Evolutionary conservation across 2,329 filamentous ascomycete species (phyloP).

Genomic region (Akanthomyces muscarius): DNA sequence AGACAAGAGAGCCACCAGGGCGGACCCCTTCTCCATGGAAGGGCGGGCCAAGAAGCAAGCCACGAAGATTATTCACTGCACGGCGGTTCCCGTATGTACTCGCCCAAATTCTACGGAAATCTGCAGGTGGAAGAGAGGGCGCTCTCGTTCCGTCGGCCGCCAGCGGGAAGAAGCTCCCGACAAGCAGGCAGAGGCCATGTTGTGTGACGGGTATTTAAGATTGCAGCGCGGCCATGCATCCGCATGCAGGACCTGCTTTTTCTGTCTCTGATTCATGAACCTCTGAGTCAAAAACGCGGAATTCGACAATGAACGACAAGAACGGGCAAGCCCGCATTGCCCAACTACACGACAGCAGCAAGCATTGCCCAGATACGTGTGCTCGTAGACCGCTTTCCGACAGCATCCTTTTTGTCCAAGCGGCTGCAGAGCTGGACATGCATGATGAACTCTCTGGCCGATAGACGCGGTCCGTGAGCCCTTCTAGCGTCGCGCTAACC

Average conservation of each 20-base stretch:
- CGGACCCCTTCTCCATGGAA: neutral
- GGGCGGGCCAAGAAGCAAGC: neutral
- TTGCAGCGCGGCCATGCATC: neutral
- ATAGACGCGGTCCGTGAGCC: slow-evolving; percentile 11
- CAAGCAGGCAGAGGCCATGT: neutral
- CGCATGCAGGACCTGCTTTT: neutral
- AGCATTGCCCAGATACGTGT: too few species aligned
- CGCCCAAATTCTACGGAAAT: neutral
- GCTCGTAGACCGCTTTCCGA: too few species aligned
- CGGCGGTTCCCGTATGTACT: neutral
- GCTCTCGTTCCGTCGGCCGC: neutral
- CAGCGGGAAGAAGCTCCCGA: neutral
- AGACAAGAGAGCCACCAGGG: neutral
- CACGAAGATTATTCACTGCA: neutral
- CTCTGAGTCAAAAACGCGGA: neutral
- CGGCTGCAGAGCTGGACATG: neutral
- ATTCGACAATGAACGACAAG: too few species aligned
- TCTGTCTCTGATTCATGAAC: neutral
- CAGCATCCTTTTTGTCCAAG: neutral
- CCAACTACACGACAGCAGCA: too few species aligned
- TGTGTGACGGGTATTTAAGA: neutral
- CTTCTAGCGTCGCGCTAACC: slow-evolving; percentile 9
- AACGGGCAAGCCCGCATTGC: too few species aligned
- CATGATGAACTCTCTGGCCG: neutral
- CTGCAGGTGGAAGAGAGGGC: neutral